phyloP scores from a whole-genome alignment of 805 yeast genomes.

The Naumovozyma baii region DNA sequence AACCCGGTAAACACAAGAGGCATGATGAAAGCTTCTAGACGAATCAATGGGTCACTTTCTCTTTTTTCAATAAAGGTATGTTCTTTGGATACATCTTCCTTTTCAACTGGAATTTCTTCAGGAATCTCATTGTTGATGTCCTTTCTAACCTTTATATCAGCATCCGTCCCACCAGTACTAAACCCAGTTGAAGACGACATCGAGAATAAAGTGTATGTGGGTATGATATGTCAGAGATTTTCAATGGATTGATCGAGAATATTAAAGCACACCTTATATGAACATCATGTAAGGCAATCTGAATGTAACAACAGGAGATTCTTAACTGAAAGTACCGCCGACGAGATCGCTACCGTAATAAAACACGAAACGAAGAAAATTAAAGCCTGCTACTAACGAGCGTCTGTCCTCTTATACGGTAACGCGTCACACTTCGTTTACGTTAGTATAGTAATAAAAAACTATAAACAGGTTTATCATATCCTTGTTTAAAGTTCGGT shows the following conservation, averaged over 20 bases:
- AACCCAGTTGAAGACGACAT: constrained; percentile 5
- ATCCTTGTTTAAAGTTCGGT: too few species aligned
- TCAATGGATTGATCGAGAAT: not conserved
- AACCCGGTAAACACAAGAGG: constrained; percentile 37
- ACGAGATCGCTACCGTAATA: too few species aligned
- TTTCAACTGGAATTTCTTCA: not conserved
- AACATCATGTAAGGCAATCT: too few species aligned
- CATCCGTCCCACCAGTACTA: not conserved
- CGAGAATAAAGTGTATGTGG: not conserved
- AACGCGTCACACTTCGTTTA: not conserved
- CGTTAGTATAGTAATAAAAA: too few species aligned
- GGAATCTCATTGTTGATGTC: not conserved
- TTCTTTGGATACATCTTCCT: constrained; percentile 1
- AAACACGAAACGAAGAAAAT: too few species aligned
- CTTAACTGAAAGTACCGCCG: too few species aligned
- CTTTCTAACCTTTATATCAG: not conserved
- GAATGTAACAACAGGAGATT: not conserved
- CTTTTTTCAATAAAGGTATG: constrained; percentile 1
- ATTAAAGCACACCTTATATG: too few species aligned
- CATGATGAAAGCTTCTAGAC: constrained; percentile 30
- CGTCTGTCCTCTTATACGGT: not conserved
- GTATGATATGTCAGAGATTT: too few species aligned
- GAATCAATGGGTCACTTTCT: constrained; percentile 3
- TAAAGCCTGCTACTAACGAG: not conserved
- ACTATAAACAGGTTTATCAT: too few species aligned